A percentile compares a stretch with the other conserved stretches of the same genome.
These are phyloP conservation scores for Bassia scoparia DNA, from an alignment of 148 eudicot species.

Conservation along the genomic window DNA sequence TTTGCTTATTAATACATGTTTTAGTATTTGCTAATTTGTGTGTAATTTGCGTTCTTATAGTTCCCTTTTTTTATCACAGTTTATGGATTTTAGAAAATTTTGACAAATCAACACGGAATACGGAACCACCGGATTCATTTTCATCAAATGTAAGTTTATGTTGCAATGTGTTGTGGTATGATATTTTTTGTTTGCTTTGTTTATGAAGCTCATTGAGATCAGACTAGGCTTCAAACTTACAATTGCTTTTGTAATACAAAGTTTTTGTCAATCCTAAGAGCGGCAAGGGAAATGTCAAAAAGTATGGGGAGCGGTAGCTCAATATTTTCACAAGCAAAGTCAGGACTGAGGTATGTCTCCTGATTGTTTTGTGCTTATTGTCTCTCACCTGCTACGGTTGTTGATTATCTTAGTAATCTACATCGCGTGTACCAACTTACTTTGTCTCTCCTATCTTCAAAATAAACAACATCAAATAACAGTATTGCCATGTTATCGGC, in stretches of 20 bases:
- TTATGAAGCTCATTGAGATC: conserved; percentile 10
- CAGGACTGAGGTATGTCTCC: conserved; percentile 57
- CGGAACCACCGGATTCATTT: too few species aligned
- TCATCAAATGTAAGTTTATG: too few species aligned
- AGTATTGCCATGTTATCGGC: not conserved
- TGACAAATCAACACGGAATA: too few species aligned
- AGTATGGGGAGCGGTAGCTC: conserved; percentile 77
- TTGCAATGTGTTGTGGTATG: too few species aligned
- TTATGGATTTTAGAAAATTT: too few species aligned
- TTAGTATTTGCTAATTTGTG: too few species aligned
- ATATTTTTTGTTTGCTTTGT: conserved; percentile 3
- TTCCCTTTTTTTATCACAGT: too few species aligned
- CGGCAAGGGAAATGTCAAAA: conserved; percentile 67
- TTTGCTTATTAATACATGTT: too few species aligned
- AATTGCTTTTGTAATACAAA: conserved; percentile 43
- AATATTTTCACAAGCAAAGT: conserved; percentile 85
- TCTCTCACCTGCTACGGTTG: not conserved
- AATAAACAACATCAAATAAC: not conserved
- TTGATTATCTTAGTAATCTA: not conserved
- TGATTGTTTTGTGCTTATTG: not conserved
- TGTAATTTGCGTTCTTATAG: too few species aligned
- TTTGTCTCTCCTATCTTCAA: too few species aligned
- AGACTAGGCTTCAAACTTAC: conserved; percentile 19
- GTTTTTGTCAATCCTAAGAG: conserved; percentile 88
- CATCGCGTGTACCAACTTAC: not conserved